These are phyloP conservation scores for Solanum lignicaule DNA, from an alignment of 257 asterid species.

Conservation along the genomic window DNA sequence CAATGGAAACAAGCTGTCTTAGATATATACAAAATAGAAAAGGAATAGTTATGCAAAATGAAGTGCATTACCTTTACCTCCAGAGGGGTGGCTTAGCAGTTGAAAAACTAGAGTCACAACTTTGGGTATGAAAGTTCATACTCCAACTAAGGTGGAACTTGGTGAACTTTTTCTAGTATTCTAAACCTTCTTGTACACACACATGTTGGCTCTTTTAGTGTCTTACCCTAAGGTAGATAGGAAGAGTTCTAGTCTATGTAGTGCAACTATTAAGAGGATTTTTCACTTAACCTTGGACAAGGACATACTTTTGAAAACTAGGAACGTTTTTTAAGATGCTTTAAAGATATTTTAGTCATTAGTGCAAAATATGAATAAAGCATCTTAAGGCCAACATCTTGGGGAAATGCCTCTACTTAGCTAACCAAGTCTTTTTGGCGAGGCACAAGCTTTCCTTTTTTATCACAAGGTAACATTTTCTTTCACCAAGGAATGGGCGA, in stretches of 20 bases:
- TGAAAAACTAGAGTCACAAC: neutral
- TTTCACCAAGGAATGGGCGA: neutral
- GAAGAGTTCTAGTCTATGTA: neutral
- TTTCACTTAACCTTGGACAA: neutral
- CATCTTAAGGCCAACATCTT: neutral
- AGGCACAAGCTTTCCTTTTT: neutral
- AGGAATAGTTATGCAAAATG: neutral
- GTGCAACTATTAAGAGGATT: neutral
- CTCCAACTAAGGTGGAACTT: neutral
- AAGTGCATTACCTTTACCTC: neutral
- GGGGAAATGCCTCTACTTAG: neutral
- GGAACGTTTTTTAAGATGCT: neutral
- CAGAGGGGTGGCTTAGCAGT: neutral
- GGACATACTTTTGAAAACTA: neutral
- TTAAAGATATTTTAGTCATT: neutral
- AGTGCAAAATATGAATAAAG: neutral
- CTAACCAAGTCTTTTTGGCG: neutral
- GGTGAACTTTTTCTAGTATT: neutral
- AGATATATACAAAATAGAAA: neutral
- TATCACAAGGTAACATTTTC: neutral
- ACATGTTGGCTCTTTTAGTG: neutral
- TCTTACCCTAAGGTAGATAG: neutral
- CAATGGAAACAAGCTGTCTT: neutral
- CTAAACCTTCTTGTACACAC: neutral
- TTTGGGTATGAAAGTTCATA: neutral